Evolutionary conservation across 1,284 basidiomycete genomes (phyloP).

Genomic region (Apiotrichum montevideense): DNA sequence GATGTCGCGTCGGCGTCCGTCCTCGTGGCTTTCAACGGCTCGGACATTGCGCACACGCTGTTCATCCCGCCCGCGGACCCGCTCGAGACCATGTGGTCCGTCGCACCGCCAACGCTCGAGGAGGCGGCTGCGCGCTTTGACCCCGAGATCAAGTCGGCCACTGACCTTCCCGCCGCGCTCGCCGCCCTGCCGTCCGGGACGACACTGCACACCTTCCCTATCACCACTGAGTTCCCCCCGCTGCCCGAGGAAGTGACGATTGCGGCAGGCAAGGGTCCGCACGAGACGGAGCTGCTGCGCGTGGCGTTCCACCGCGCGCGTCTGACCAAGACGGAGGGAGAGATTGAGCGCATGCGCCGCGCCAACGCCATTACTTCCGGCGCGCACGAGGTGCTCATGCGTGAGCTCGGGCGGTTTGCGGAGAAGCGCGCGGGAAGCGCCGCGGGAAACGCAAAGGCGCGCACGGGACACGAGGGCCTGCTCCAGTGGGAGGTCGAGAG

Average conservation of each 20-base stretch:
- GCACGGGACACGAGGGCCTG: conserved; percentile 55
- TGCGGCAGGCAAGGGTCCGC: conserved; percentile 14
- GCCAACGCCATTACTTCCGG: conserved; percentile 78
- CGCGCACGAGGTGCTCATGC: conserved; percentile 84
- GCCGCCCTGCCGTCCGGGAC: conserved; percentile 10
- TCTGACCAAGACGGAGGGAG: conserved; percentile 65
- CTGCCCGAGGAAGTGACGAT: conserved; percentile 59
- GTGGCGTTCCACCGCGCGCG: conserved; percentile 68
- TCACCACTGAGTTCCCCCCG: conserved; percentile 55
- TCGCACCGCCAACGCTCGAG: conserved; percentile 66
- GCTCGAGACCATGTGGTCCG: conserved; percentile 74
- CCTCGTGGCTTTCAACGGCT: conserved; percentile 55
- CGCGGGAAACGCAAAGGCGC: conserved; percentile 44
- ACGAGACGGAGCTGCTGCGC: conserved; percentile 57
- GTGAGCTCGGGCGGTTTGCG: conserved; percentile 71
- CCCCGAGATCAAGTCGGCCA: conserved; percentile 55
- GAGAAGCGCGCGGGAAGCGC: conserved; percentile 40
- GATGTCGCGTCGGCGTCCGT: conserved; percentile 62
- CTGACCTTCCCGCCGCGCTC: conserved; percentile 46
- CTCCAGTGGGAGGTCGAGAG: conserved; percentile 81
- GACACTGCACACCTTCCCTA: conserved; percentile 47
- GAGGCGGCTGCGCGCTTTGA: conserved; percentile 57
- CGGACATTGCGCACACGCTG: conserved; percentile 51
- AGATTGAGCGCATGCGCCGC: conserved; percentile 65
- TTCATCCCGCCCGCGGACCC: conserved; percentile 68